Percentiles rank a stretch among this genome's conserved stretches.
These are phyloP conservation scores for Cornus kousa DNA, from an alignment of 148 eudicot species.

Conservation along the genomic window DNA sequence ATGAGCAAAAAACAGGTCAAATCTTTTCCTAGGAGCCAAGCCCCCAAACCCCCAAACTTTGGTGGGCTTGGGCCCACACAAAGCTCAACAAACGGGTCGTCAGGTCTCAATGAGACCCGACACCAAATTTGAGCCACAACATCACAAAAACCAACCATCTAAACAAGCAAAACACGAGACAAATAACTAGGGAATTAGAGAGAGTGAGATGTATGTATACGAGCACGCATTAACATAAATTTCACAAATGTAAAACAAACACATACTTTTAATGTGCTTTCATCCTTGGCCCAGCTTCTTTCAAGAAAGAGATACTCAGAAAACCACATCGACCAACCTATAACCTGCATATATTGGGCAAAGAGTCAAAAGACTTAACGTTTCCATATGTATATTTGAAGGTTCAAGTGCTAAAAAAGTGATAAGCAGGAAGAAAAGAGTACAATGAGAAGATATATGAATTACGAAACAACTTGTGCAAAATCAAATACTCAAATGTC, in stretches of 20 bases:
- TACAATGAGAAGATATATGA: neutral
- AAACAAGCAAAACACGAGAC: neutral
- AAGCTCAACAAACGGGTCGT: too few species aligned
- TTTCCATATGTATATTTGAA: neutral
- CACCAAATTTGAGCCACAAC: too few species aligned
- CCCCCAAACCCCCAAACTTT: too few species aligned
- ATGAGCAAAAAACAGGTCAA: too few species aligned
- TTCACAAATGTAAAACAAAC: neutral
- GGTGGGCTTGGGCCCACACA: too few species aligned
- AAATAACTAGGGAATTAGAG: neutral
- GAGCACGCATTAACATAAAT: neutral
- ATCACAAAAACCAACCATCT: neutral
- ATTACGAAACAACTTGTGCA: neutral
- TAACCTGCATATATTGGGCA: slow-evolving; percentile 50
- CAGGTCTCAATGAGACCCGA: too few species aligned
- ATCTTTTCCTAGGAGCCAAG: too few species aligned
- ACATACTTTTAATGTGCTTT: slow-evolving; percentile 60
- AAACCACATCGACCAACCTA: slow-evolving; percentile 99
- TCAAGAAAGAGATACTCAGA: slow-evolving; percentile 85
- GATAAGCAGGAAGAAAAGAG: neutral
- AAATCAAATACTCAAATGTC: neutral
- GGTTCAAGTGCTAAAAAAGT: neutral
- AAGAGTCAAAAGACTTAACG: neutral
- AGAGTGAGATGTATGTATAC: neutral
- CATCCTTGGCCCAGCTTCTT: slow-evolving; percentile 93